A percentile compares a stretch with the other conserved stretches of the same genome.
phyloP scores from a whole-genome alignment of 2,329 filamentous ascomycete genomes.

The Aspergillus quadrilineatus region DNA sequence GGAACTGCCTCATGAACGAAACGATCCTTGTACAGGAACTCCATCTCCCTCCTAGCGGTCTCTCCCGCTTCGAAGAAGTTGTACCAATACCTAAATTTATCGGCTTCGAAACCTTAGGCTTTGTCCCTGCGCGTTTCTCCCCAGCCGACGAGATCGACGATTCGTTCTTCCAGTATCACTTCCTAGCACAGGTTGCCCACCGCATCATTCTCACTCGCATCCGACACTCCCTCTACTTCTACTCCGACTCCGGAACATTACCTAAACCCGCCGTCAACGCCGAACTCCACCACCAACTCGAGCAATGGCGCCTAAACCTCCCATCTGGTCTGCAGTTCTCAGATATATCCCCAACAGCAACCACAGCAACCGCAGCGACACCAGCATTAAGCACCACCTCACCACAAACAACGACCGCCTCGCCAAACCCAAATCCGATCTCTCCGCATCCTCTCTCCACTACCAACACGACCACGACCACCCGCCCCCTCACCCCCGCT shows the following conservation, averaged over 20 bases:
- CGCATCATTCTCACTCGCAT: conserved; percentile 57
- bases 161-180: conserved; percentile 58
- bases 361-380: neutral
- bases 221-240: conserved; percentile 52
- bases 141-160: conserved; percentile 48
- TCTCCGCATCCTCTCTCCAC: conserved; percentile 19
- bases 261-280: conserved; percentile 51
- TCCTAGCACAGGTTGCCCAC: conserved; percentile 57
- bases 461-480: conserved; percentile 18
- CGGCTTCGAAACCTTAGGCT: conserved; percentile 40
- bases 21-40: conserved; percentile 57
- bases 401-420: conserved; percentile 17
- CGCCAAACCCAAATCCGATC: conserved; percentile 15
- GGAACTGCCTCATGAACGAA: conserved; percentile 58
- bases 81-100: conserved; percentile 57
- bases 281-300: conserved; percentile 56
- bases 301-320: conserved; percentile 56
- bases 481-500: conserved; percentile 33
- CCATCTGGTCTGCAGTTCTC: conserved; percentile 50
- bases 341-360: conserved; percentile 26
- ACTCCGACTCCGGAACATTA: conserved; percentile 46
- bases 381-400: conserved; percentile 15
- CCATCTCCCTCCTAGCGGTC: conserved; percentile 52
- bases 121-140: conserved; percentile 29
- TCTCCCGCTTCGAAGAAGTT: conserved; percentile 52